Percentiles rank a stretch among this genome's conserved stretches.
These are phyloP conservation scores for Gonium pectorale DNA, from an alignment of 139 green algal species.

Conservation along the genomic window DNA sequence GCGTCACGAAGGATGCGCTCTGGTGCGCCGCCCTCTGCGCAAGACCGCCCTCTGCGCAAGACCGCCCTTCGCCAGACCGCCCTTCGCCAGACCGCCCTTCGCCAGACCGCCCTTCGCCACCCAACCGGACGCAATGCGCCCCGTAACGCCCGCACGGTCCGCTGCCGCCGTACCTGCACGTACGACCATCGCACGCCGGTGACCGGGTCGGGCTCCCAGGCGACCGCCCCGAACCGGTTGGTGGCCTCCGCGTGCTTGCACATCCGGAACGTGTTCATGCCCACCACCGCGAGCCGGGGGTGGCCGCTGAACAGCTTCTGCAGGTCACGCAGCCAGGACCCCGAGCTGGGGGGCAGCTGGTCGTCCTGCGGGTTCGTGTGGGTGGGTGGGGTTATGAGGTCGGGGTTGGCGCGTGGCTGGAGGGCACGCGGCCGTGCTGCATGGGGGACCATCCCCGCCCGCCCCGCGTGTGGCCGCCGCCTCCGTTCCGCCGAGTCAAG, in stretches of 20 bases:
- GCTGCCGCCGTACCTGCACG: slow-evolving; percentile 18
- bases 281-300: slow-evolving; percentile 1
- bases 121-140: too few relatives aligned
- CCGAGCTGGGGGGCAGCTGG: neutral
- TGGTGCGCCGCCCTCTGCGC: too few relatives aligned
- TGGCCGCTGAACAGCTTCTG: neutral
- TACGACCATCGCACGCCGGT: slow-evolving; percentile 10
- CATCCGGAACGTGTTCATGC: slow-evolving; percentile 41
- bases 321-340: slow-evolving; percentile 6
- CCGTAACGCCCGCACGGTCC: too few relatives aligned
- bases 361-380: neutral
- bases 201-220: neutral
- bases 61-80: neutral
- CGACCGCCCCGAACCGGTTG: neutral
- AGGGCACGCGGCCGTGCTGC: neutral
- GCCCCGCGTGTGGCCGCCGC: neutral
- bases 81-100: neutral
- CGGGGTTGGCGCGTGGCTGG: neutral
- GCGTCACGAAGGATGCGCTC: too few relatives aligned
- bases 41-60: neutral
- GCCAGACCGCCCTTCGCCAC: neutral
- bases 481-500: neutral
- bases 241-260: slow-evolving; percentile 4
- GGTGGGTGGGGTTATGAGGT: neutral
- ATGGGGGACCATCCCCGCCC: too few relatives aligned